These are phyloP conservation scores for Nakaseomyces sp. DNA, from an alignment of 1,139 yeast species.

Conservation along the genomic window DNA sequence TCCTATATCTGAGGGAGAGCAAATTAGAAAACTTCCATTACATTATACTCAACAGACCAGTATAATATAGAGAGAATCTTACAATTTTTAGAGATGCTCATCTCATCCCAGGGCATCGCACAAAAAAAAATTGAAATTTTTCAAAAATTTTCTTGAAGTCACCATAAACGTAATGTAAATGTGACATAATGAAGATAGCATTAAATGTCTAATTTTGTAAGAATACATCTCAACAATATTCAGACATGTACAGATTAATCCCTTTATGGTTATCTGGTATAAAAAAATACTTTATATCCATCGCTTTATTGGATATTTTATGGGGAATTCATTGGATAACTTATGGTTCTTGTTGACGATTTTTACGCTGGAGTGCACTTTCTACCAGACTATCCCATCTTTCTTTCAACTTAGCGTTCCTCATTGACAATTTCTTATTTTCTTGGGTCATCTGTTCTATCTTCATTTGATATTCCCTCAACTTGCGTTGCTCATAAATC, in stretches of 20 bases:
- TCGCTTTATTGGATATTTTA: not conserved
- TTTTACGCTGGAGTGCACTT: conserved; percentile 37
- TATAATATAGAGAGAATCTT: too few species aligned
- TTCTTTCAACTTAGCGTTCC: conserved; percentile 36
- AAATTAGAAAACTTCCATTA: too few species aligned
- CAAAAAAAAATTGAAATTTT: not conserved
- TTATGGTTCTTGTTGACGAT: conserved; percentile 14
- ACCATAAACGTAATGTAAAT: too few species aligned
- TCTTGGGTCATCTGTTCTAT: conserved; percentile 27
- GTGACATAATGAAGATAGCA: too few species aligned
- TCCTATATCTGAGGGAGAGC: not conserved
- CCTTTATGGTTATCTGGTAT: too few species aligned
- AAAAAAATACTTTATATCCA: too few species aligned
- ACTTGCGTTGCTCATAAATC: conserved; percentile 27
- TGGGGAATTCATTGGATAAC: conserved; percentile 5
- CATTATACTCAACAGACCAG: too few species aligned
- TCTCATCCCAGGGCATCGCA: conserved; percentile 4
- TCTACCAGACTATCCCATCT: conserved; percentile 43
- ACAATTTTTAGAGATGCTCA: not conserved
- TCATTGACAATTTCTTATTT: conserved; percentile 32
- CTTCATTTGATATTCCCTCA: conserved; percentile 26
- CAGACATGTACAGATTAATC: too few species aligned
- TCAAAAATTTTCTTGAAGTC: not conserved
- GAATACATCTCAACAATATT: too few species aligned
- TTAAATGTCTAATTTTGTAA: too few species aligned